Base-by-base conservation (phyloP, 495 filamentous ascomycete species). In the Chaetomidium leptoderma region DNA sequence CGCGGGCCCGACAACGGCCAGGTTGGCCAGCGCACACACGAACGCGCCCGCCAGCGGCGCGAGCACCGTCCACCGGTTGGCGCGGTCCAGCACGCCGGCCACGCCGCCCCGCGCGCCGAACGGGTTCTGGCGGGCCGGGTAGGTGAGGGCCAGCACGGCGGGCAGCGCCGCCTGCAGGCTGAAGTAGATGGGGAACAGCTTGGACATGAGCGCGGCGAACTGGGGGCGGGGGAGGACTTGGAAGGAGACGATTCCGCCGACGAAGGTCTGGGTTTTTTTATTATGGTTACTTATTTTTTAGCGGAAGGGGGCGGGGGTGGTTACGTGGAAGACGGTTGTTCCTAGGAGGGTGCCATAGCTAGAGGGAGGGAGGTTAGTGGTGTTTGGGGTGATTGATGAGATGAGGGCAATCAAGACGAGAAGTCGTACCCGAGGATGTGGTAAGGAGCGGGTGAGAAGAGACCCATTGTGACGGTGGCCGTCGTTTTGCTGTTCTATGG, bases 101-200 rank as follows among this genome's bases (percentile, higher is more conserved):
- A 89, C 32, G 46, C 82, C 76, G 8, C 23, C 19, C 37, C 64
- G 30, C 4, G 58, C 50, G n/a, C 70, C 68, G n/a, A 73, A 61
- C 13, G 61, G 39, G 65, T 67, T 55, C 57, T 63, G 52, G 52
- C 69, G 64, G n/a, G 76, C 78, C 40, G 89, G 89, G 65, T 87
- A 92, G 33, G 92, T 97, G 53, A 95, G 67, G n/a, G 87, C 85
- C 9, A 96, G 74, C 19, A 90, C 62, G 14, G 84, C 69, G 7
- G 92, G 88, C 3, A 90, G 76, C 6, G 81, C 78, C 4, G 88
- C 83, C 76, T 96, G 92, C 42, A 96, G 70, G 24, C 81, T 75
- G 71, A 97, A 96, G 76, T 92, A 97, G 62, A 86, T 71, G 23
- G 92, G 92, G 74, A 95, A 92, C 65, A 90, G 90, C 63, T 80